Base-by-base conservation (phyloP, 179 eudicot genomes). In the Patellifolia procumbens region DNA sequence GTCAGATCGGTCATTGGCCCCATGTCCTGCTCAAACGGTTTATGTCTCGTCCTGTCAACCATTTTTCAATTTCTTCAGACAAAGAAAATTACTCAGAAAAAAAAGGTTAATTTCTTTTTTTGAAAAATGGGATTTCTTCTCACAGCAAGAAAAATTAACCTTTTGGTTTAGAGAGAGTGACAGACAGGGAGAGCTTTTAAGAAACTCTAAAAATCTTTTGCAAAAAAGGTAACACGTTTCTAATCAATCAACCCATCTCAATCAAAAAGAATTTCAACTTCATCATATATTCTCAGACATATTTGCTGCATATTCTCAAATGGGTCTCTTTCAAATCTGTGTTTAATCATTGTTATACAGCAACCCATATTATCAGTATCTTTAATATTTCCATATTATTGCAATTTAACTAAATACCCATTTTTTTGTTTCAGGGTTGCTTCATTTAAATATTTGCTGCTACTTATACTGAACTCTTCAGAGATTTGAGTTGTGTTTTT, bases 291-390 rank as follows among this genome's bases (percentile, higher is more conserved):
- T 61, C 45, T 34, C 22, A 74, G 28, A 67, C 45, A n/a, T 31
- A 61, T 74, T 15, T 75, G 13, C 72, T 28, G 31, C 49, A 73
- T 71, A 70, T 16, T 79, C 66, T 65, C 63, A 72, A 85, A 74
- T 66, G 82, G 81, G 86, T 85, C 84, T 70, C 84, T 82, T 78
- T 80, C 82, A 80, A 86, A 84, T 74, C 82, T 78, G 74, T 43
- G 53, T 60, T 70, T n/a, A 83, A 75, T 80, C 78, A 76, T 76
- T 80, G 68, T 81, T 10, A 48, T 42, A 75, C 32, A 53, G 22
- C 20, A 76, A 62, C 51, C 22, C 56, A 49, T 56, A 39, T 37
- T 28, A 52, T 64, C 55, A 12, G 3, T 64, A 16, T 37, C 8
- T 13, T 64, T 65, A 35, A 11, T 24, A 22, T 45, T 24, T 68